These are phyloP conservation scores for Solanum neorickii DNA, from an alignment of 257 asterid genomes.

Conservation along the genomic window DNA sequence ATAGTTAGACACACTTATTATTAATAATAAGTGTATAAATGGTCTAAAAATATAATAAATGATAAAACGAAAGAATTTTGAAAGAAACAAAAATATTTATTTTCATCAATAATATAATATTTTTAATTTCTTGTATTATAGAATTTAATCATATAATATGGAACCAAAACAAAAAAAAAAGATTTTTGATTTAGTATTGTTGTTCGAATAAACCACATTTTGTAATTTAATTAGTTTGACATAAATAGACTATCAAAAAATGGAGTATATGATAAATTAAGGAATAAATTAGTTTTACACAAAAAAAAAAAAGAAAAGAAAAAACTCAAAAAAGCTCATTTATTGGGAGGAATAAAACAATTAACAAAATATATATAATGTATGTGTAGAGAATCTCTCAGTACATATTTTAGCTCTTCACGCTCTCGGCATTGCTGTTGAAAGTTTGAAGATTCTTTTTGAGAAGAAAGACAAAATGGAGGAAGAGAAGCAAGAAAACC, in stretches of 20 bases:
- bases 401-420: not conserved
- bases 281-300: not conserved
- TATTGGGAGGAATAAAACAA: not conserved
- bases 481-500: constrained; percentile 11
- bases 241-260: not conserved
- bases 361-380: not conserved
- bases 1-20: not conserved
- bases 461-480: not conserved
- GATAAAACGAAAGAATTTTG: not conserved
- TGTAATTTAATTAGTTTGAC: not conserved
- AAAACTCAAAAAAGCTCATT: not conserved
- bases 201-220: not conserved
- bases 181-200: too few relatives aligned
- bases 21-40: not conserved
- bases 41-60: not conserved
- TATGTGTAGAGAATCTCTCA: not conserved
- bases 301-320: not conserved
- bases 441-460: not conserved
- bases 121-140: not conserved
- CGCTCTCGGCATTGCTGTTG: not conserved
- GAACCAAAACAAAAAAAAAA: too few relatives aligned
- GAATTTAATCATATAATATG: not conserved
- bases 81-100: not conserved
- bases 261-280: not conserved
- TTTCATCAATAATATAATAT: not conserved